Conservation (phyloP, 192 early-diverging fungal species). For the Backusella psychrophila region DNA sequence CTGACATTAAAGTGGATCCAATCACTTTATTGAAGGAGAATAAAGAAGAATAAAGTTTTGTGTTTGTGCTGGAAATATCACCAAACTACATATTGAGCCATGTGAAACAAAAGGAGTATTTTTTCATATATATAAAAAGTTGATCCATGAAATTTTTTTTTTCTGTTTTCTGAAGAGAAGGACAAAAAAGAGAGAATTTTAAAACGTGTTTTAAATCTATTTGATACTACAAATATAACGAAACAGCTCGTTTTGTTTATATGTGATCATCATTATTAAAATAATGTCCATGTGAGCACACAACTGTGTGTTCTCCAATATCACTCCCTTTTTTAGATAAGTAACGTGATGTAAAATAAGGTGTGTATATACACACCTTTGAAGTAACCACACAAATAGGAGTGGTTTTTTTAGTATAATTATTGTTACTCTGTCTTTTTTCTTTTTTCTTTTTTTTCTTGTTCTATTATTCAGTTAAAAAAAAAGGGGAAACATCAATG, state of each 20-base stretch:
- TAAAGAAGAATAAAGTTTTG: neutral
- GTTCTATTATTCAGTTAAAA: neutral
- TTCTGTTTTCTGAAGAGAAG: neutral
- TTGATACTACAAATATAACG: neutral
- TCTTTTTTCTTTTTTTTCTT: neutral
- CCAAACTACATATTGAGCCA: neutral
- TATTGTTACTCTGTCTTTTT: neutral
- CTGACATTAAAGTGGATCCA: neutral
- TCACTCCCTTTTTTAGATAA: neutral
- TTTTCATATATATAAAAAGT: neutral
- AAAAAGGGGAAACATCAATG: neutral
- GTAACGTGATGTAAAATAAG: neutral
- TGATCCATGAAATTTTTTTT: neutral
- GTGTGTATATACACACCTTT: neutral
- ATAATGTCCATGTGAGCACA: neutral
- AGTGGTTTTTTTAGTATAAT: neutral
- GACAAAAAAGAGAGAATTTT: neutral
- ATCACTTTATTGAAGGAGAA: neutral
- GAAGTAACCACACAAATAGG: neutral
- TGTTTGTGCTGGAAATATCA: neutral
- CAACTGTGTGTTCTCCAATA: neutral
- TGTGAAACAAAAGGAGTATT: neutral
- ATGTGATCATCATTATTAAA: neutral
- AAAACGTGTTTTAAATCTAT: neutral
- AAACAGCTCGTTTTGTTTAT: neutral